Base-by-base conservation (phyloP, 2,329 filamentous ascomycete species). In the Cercospora sojina region DNA sequence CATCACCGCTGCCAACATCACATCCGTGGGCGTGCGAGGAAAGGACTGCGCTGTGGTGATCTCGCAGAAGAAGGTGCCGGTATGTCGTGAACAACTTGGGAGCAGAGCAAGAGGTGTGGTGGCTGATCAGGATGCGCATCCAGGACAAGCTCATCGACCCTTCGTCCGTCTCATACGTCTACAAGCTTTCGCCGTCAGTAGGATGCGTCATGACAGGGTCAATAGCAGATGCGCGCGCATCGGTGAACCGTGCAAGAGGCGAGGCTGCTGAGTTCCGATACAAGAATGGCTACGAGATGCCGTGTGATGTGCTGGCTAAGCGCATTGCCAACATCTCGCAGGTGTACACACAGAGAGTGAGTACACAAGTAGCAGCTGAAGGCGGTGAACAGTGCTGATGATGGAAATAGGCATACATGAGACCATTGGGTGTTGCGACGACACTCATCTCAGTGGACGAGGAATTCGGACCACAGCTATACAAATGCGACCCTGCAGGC, bases 241-340 rank as follows among this genome's bases (percentile, higher is more conserved):
- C 92, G 71, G 92, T 96, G 68, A 92, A 92, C 81, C 90, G 95
- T 77, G 95, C 95, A 71, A 91, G 95, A 83, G 91, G 92, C 74
- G 95, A 99, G 83, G 95, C 95, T 73, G 94, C 94, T 65, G 94
- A 99, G 79, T 99, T 99, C 84, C 89, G 90, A 81, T 99, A 99
- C 88, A 97, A 97, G 84, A 97, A 88, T 79, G 95, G 95, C 77
- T 99, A 99, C 82, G 95, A 99, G 85, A 99, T 99, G 95, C 95
- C 95, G 67, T 96, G 93, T 80, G 95, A 99, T 81, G 95, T 93
- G 61, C 83, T 99, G 76, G 92, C 95, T 71, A 99, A 99, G 87
- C 88, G 95, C 78, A 84, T 99, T 81, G 95, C 95, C 79, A 99
- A 99, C 83, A 97, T 99, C 84, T 97, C 92, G 82, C 95, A 99